A percentile compares a stretch with the other conserved stretches of the same genome.
Evolutionary conservation across 179 eudicot species (phyloP).

Genomic region (Sideroxylon spinosum): DNA sequence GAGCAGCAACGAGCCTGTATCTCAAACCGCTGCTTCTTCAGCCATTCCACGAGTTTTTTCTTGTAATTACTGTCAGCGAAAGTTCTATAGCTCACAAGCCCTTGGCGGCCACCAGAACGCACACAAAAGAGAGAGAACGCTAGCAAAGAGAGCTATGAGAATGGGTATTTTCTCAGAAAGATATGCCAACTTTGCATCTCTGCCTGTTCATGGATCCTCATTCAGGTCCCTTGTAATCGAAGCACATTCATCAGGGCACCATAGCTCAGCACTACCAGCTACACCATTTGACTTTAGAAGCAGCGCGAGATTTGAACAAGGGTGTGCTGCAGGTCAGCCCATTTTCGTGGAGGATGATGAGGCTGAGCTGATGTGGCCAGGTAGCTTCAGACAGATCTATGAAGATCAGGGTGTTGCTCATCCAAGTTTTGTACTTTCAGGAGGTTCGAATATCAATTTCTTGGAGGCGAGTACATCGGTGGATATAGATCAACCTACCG

Average conservation of each 20-base stretch:
- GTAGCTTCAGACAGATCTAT: conserved; percentile 33
- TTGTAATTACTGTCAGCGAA: conserved; percentile 44
- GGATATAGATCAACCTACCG: conserved; percentile 16
- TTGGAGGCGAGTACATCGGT: conserved; percentile 2
- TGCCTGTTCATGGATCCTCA: conserved; percentile 33
- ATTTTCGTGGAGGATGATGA: conserved; percentile 35
- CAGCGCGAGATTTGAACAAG: conserved; percentile 24
- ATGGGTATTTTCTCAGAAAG: conserved; percentile 34
- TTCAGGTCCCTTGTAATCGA: conserved; percentile 34
- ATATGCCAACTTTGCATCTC: conserved; percentile 30
- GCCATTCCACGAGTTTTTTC: conserved; percentile 30
- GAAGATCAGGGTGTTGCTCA: conserved; percentile 1
- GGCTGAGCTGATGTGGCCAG: conserved; percentile 39
- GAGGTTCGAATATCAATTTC: conserved; percentile 14
- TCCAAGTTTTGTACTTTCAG: background rate
- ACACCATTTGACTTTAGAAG: conserved; percentile 16
- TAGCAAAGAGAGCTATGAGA: conserved; percentile 36
- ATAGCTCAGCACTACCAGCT: conserved; percentile 8
- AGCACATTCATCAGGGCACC: conserved; percentile 37
- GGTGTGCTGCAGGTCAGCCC: conserved; percentile 19
- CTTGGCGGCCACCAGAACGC: conserved; percentile 56
- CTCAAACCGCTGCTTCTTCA: background rate
- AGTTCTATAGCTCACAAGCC: conserved; percentile 48
- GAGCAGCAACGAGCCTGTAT: conserved; percentile 26
- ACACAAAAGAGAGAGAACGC: conserved; percentile 40